Evolutionary conservation across 306 rosid genomes (phyloP).

Genomic region (Medicago lupulina): DNA sequence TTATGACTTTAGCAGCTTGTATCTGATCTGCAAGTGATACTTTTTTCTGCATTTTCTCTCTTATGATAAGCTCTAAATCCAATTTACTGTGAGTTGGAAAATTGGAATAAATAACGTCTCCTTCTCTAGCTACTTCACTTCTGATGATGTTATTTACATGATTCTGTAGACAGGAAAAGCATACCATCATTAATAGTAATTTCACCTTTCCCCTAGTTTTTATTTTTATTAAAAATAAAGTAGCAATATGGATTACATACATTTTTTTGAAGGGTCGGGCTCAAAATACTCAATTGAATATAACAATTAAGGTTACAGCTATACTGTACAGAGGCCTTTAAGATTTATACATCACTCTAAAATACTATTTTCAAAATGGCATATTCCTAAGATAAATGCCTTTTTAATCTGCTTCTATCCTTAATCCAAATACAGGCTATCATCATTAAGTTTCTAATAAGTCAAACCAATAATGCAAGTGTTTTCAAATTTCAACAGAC

Average conservation of each 20-base stretch:
- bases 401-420: too few species aligned
- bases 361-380: neutral
- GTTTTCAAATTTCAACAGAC: slow-evolving; percentile 34
- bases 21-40: slow-evolving; percentile 83
- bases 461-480: neutral
- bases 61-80: slow-evolving; percentile 74
- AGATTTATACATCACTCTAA: neutral
- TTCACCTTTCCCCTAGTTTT: neutral
- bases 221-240: too few species aligned
- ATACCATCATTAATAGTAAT: slow-evolving; percentile 18
- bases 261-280: neutral
- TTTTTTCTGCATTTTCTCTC: slow-evolving; percentile 56
- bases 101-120: slow-evolving; percentile 42
- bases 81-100: slow-evolving; percentile 54
- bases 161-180: slow-evolving; percentile 54
- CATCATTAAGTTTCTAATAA: slow-evolving; percentile 15
- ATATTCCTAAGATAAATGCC: neutral
- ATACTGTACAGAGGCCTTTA: too few species aligned
- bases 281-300: neutral
- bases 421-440: neutral
- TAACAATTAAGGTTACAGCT: slow-evolving; percentile 25
- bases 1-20: slow-evolving; percentile 62
- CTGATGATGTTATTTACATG: slow-evolving; percentile 44
- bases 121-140: slow-evolving; percentile 44
- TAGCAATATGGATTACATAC: neutral